phyloP scores from a whole-genome alignment of 2,329 filamentous ascomycete species.

The Setomelanomma holmii region DNA sequence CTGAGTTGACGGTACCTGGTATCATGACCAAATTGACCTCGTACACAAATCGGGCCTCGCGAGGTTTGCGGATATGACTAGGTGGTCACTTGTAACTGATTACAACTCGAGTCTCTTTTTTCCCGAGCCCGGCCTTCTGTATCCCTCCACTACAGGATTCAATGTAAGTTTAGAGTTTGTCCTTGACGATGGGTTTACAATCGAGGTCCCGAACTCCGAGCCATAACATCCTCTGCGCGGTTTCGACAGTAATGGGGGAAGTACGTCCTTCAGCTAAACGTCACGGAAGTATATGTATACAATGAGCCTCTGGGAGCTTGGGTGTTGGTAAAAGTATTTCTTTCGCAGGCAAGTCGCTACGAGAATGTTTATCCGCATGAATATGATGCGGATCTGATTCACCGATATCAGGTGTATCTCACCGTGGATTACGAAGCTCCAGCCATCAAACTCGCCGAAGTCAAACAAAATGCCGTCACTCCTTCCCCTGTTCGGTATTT shows the following conservation, averaged over 20 bases:
- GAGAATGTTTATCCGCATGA: background rate
- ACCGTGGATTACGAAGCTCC: slow-evolving; percentile 3
- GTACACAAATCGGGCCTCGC: background rate
- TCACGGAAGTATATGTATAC: slow-evolving; percentile 1
- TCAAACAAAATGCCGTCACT: background rate
- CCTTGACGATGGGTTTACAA: background rate
- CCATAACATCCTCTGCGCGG: slow-evolving; percentile 1
- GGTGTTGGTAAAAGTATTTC: slow-evolving; percentile 2
- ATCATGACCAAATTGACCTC: background rate
- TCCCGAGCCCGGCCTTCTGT: slow-evolving; percentile 1
- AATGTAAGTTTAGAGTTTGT: slow-evolving; percentile 1
- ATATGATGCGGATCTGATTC: background rate
- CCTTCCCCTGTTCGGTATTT: background rate
- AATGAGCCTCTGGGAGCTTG: background rate
- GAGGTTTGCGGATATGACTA: background rate
- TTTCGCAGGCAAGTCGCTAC: background rate
- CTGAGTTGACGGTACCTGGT: background rate
- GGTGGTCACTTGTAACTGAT: background rate
- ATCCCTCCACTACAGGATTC: background rate
- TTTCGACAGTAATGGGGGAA: background rate
- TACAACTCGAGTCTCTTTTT: background rate
- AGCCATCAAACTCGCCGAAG: background rate
- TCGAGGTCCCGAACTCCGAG: slow-evolving; percentile 2
- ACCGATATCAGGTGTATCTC: slow-evolving; percentile 1
- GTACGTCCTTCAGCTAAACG: background rate